These are phyloP conservation scores for Usnea hakonensis DNA, from an alignment of 495 filamentous ascomycete genomes.

Conservation along the genomic window DNA sequence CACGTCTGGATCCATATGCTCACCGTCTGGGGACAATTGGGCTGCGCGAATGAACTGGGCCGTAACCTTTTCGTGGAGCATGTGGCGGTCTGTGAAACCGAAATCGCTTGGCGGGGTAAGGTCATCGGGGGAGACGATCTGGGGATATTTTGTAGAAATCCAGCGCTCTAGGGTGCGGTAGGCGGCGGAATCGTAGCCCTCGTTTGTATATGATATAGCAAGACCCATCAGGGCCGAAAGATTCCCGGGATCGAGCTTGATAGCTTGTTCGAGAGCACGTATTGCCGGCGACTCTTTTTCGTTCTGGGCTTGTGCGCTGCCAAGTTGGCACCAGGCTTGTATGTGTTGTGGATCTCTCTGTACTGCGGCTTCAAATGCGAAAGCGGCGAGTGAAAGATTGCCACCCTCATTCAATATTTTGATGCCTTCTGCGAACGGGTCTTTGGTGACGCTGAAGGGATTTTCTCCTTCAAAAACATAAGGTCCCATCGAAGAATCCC, in stretches of 20 bases:
- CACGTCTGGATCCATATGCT: constrained; percentile 93
- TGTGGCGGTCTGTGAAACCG: constrained; percentile 85
- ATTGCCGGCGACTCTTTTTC: constrained; percentile 98
- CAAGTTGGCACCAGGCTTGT: constrained; percentile 87
- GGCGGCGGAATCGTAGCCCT: constrained; percentile 93
- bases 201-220: constrained; percentile 97
- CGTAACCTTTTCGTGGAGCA: constrained; percentile 84
- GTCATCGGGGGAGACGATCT: constrained; percentile 58
- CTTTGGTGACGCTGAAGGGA: constrained; percentile 62
- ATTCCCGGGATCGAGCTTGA: constrained; percentile 80
- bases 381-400: constrained; percentile 84
- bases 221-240: constrained; percentile 88
- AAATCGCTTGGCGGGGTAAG: constrained; percentile 65
- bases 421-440: constrained; percentile 85
- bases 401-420: constrained; percentile 86
- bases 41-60: constrained; percentile 86
- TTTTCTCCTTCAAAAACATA: constrained; percentile 96
- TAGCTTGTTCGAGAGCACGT: constrained; percentile 85
- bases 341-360: constrained; percentile 81
- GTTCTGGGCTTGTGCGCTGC: constrained; percentile 90
- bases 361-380: constrained; percentile 95
- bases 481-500: constrained; percentile 70
- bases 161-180: constrained; percentile 96
- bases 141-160: constrained; percentile 86
- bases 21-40: constrained; percentile 77